Evolutionary conservation across 2,329 filamentous ascomycete genomes (phyloP).

Genomic region (Penicillium thymicola): DNA sequence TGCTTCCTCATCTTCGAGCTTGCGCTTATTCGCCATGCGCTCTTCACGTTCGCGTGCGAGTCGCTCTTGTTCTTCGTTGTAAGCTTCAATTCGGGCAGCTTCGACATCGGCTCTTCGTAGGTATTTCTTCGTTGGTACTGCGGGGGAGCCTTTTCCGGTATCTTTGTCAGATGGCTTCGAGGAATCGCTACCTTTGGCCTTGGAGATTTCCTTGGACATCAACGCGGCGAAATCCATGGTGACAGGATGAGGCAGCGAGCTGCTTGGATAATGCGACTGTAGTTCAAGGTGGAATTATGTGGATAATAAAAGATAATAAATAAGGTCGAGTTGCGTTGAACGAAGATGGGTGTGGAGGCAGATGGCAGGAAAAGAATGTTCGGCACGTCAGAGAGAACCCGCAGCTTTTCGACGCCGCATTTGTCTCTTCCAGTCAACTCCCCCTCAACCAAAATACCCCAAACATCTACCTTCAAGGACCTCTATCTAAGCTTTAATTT

Average conservation of each 20-base stretch:
- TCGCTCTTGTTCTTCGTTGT: conserved; percentile 74
- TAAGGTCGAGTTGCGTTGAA: background rate
- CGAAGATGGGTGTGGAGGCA: background rate
- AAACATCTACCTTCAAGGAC: background rate
- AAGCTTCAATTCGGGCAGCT: conserved; percentile 73
- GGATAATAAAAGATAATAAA: background rate
- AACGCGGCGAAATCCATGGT: conserved; percentile 92
- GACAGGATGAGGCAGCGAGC: conserved; percentile 7
- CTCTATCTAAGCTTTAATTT: background rate
- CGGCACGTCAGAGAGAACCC: conserved; percentile 8
- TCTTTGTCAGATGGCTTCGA: conserved; percentile 20
- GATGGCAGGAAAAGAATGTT: conserved; percentile 13
- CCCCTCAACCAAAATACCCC: background rate
- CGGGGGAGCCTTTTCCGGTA: conserved; percentile 18
- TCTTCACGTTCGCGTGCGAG: conserved; percentile 69
- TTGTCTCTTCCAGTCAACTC: conserved; percentile 7
- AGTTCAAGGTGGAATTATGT: background rate
- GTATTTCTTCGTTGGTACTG: conserved; percentile 64
- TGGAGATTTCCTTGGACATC: conserved; percentile 90
- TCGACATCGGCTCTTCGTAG: conserved; percentile 82
- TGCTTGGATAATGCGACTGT: background rate
- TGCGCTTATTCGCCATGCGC: conserved; percentile 73
- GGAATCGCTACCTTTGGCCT: conserved; percentile 59
- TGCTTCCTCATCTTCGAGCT: conserved; percentile 80
- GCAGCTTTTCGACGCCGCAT: conserved; percentile 18